Percentiles rank a stretch among this genome's conserved stretches.
Conservation (phyloP, 257 asterid species). For the Capsicum rhomboideum region DNA sequence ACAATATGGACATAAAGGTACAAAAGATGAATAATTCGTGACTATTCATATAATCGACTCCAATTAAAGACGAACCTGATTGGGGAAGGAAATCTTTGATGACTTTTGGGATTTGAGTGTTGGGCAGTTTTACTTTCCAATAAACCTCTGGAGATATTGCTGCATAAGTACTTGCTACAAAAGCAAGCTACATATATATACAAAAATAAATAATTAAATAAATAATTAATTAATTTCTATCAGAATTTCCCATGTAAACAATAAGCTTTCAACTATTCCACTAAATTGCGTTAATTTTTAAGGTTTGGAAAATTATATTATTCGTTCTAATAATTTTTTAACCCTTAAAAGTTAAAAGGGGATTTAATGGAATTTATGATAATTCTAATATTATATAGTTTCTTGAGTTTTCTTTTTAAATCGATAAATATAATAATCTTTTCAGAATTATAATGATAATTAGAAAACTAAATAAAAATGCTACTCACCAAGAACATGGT, state of each 20-base stretch:
- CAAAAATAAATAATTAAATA: too few relatives aligned
- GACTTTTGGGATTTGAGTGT: conserved; percentile 16
- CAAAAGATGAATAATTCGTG: too few relatives aligned
- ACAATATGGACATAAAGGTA: too few relatives aligned
- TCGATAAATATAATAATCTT: background rate
- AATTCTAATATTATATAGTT: too few relatives aligned
- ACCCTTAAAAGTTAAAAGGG: too few relatives aligned
- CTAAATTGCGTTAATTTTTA: background rate
- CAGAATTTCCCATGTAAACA: too few relatives aligned
- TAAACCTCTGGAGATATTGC: conserved; percentile 9
- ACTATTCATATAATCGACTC: background rate
- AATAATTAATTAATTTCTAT: too few relatives aligned
- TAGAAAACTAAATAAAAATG: background rate
- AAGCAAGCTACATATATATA: conserved; percentile 2
- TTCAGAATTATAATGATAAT: background rate
- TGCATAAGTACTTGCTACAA: conserved; percentile 15
- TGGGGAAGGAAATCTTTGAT: conserved; percentile 8
- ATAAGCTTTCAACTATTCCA: background rate
- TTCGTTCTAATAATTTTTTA: too few relatives aligned
- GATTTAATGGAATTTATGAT: background rate
- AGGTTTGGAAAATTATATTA: too few relatives aligned
- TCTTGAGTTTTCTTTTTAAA: too few relatives aligned
- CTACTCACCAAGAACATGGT: background rate
- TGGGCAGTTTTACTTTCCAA: conserved; percentile 21
- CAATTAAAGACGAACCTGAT: background rate